Conservation (phyloP, 495 filamentous ascomycete genomes). For the Aspergillus wentii region DNA sequence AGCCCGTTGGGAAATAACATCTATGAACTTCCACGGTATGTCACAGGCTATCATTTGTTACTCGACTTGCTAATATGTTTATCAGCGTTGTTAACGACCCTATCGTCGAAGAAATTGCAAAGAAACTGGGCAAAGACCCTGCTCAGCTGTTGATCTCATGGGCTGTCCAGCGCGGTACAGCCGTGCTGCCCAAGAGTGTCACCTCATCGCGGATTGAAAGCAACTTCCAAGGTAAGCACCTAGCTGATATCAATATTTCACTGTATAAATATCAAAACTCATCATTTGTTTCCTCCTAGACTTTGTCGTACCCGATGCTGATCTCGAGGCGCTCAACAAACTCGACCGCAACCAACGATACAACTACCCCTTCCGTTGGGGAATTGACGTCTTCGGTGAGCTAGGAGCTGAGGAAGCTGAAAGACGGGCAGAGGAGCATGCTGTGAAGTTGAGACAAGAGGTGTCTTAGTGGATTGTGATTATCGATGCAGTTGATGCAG, state of each 20-base stretch:
- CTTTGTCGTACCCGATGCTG: slow-evolving; percentile 42
- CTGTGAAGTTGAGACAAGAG: slow-evolving; percentile 25
- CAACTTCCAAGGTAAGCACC: slow-evolving; percentile 44
- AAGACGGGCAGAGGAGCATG: slow-evolving; percentile 40
- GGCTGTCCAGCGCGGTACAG: slow-evolving; percentile 70
- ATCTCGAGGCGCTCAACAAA: slow-evolving; percentile 38
- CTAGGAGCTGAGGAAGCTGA: slow-evolving; percentile 40
- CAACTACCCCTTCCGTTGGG: slow-evolving; percentile 48
- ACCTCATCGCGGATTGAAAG: slow-evolving; percentile 52
- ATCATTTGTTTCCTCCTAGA: too few relatives aligned
- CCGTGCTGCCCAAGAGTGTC: slow-evolving; percentile 58
- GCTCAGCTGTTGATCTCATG: slow-evolving; percentile 73
- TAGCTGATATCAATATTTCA: too few relatives aligned
- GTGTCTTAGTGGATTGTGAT: neutral
- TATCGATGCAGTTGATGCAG: too few relatives aligned
- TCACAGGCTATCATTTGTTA: neutral
- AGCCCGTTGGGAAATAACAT: slow-evolving; percentile 53
- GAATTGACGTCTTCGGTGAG: slow-evolving; percentile 47
- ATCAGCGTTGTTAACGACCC: slow-evolving; percentile 53
- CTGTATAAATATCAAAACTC: too few relatives aligned
- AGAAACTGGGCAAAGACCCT: slow-evolving; percentile 65
- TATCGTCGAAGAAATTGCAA: slow-evolving; percentile 51
- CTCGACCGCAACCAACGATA: slow-evolving; percentile 44
- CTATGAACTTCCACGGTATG: slow-evolving; percentile 34
- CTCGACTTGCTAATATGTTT: slow-evolving; percentile 7